Base-by-base conservation (phyloP, 2,329 filamentous ascomycete genomes). In the Colletotrichum sp. region DNA sequence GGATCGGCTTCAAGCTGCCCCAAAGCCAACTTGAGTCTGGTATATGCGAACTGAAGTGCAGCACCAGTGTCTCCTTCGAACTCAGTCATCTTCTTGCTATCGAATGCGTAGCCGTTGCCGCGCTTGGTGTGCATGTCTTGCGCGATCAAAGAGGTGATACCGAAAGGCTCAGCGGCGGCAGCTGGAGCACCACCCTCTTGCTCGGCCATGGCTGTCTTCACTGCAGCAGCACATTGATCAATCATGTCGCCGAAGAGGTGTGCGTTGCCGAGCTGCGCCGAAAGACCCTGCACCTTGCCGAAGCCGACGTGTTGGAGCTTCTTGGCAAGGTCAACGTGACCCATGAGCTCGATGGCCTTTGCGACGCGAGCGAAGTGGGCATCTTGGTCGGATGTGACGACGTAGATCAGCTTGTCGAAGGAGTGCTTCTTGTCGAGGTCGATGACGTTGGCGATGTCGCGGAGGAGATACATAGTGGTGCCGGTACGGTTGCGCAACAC, bases 61-160 rank as follows among this genome's bases (percentile, higher is more conserved):
- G 93, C 92, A 2, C 94, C 94, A 0, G 94, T 95, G 82, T 95
- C 93, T 28, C 93, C 93, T 82, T 95, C 93, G 77, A 94, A 94
- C 5, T 92, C 93, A 2, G 90, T 93, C 94, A 95, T 95, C 66
- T 90, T 89, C 70, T 79, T 80, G 0, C 78, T 15, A 16, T 82
- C 81, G 6, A 69, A 77, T 0, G 79, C 21, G 30, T 83, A 83
- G 0, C 78, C 76, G 0, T 81, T 81, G 9, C 74, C 79, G 0
- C 80, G 32, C 70, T 80, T 82, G 57, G 82, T 82, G 3, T 77
- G 77, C 5, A 82, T 78, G 6, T 83, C 82, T 6, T 83, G 81
- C 3, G 94, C 92, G 90, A 95, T 94, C 82, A 95, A 92, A 34
- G 92, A 90, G 3, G 90, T 91, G 79, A 94, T 94, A 71, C 92